Evolutionary conservation across 225 moss, liverwort and hornwort species (phyloP).

Genomic region (Climacium dendroides): DNA sequence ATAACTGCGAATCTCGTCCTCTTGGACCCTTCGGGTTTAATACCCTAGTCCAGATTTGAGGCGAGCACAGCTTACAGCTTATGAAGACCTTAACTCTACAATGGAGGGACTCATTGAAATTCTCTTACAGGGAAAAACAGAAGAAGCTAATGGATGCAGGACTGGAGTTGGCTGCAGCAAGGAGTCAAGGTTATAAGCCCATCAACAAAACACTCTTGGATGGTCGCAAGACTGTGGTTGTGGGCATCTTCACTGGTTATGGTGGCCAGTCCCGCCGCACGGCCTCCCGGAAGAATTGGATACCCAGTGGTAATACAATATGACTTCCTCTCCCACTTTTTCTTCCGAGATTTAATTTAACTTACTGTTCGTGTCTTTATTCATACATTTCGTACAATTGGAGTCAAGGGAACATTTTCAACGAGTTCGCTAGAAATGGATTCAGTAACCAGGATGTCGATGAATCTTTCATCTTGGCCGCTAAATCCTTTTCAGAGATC

Average conservation of each 20-base stretch:
- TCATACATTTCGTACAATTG: neutral
- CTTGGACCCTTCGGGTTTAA: neutral
- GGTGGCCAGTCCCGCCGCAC: conserved; percentile 54
- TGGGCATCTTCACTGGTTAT: conserved; percentile 76
- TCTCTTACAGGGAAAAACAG: conserved; percentile 53
- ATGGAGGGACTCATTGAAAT: neutral
- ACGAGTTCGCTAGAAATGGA: neutral
- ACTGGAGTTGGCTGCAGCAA: conserved; percentile 73
- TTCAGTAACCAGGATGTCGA: neutral
- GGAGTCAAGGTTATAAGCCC: conserved; percentile 64
- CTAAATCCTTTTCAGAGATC: neutral
- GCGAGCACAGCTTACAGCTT: neutral
- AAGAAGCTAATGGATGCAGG: conserved; percentile 53
- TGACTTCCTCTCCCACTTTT: neutral
- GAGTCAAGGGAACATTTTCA: neutral
- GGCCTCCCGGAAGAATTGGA: conserved; percentile 72
- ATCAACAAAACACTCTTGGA: conserved; percentile 31
- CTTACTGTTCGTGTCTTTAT: neutral
- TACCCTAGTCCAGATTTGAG: neutral
- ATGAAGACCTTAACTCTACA: neutral
- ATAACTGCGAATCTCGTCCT: neutral
- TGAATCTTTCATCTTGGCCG: neutral
- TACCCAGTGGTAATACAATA: conserved; percentile 43
- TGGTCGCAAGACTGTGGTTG: conserved; percentile 49
- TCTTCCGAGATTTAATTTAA: neutral